These are phyloP conservation scores for Dorcoceras hygrometricum DNA, from an alignment of 257 asterid genomes.

Conservation along the genomic window DNA sequence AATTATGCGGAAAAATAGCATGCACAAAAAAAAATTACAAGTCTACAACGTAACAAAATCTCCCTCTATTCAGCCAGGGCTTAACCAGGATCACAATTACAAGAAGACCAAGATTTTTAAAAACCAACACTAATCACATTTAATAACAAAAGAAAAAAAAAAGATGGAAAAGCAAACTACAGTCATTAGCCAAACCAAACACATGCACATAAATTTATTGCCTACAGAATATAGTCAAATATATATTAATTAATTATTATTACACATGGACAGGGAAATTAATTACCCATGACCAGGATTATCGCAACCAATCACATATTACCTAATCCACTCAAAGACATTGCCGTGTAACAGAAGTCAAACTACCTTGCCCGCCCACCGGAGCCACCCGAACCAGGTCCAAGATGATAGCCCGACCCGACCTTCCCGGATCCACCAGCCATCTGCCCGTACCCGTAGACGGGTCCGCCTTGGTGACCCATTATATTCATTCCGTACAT, in stretches of 20 bases:
- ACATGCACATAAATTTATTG: not conserved
- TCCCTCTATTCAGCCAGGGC: not conserved
- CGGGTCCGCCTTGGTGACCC: slow-evolving; percentile 37
- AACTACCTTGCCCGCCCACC: slow-evolving; percentile 28
- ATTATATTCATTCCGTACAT: slow-evolving; percentile 33
- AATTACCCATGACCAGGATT: not conserved
- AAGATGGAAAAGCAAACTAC: too few species aligned
- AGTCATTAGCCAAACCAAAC: not conserved
- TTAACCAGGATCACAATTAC: not conserved
- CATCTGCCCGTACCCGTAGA: slow-evolving; percentile 31
- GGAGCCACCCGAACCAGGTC: slow-evolving; percentile 18
- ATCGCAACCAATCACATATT: not conserved
- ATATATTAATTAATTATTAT: not conserved
- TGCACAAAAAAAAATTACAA: too few species aligned
- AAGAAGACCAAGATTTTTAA: not conserved
- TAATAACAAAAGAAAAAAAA: not conserved
- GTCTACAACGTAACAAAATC: not conserved
- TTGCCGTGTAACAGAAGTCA: not conserved
- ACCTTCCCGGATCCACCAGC: slow-evolving; percentile 36
- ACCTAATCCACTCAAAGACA: slow-evolving; percentile 4
- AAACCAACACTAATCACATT: too few species aligned
- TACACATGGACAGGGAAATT: not conserved
- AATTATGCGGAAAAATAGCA: too few species aligned
- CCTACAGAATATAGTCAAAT: not conserved
- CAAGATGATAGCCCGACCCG: slow-evolving; percentile 33